A percentile compares a stretch with the other conserved stretches of the same genome.
Conservation (phyloP, 2,329 filamentous ascomycete genomes). For the Pseudogymnoascus sp. region DNA sequence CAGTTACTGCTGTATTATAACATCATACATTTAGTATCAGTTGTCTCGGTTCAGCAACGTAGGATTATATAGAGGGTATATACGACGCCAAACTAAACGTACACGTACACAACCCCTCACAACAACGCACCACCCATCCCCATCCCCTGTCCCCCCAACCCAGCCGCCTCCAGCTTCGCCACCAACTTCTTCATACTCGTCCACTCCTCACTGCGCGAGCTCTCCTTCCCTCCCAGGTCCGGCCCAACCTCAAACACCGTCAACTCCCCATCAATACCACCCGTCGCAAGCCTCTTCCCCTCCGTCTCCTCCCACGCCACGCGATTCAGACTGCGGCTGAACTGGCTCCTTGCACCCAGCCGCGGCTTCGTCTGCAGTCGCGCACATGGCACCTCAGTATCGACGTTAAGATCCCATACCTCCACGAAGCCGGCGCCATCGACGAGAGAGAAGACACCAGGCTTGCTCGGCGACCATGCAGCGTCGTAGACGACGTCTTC, state of each 20-base stretch:
- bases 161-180: constrained; percentile 56
- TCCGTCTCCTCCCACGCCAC: constrained; percentile 88
- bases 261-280: constrained; percentile 82
- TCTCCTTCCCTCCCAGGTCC: constrained; percentile 77
- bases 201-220: constrained; percentile 83
- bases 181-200: constrained; percentile 85
- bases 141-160: constrained; percentile 11
- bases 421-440: constrained; percentile 90
- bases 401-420: constrained; percentile 88
- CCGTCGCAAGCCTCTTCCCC: constrained; percentile 78
- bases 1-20: not conserved
- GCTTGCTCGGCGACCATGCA: constrained; percentile 88
- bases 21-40: not conserved
- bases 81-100: constrained; percentile 8
- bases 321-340: constrained; percentile 86
- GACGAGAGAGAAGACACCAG: constrained; percentile 88
- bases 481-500: constrained; percentile 97
- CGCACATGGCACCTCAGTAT: constrained; percentile 85
- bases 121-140: not conserved
- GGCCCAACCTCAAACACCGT: constrained; percentile 88
- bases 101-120: not conserved
- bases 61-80: constrained; percentile 9
- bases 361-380: constrained; percentile 65
- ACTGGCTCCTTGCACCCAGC: constrained; percentile 49
- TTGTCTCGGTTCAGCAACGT: not conserved